Percentiles rank a stretch among this genome's conserved stretches.
Evolutionary conservation across 2,329 filamentous ascomycete species (phyloP).

Genomic region (Pseudocercospora fijiensis): DNA sequence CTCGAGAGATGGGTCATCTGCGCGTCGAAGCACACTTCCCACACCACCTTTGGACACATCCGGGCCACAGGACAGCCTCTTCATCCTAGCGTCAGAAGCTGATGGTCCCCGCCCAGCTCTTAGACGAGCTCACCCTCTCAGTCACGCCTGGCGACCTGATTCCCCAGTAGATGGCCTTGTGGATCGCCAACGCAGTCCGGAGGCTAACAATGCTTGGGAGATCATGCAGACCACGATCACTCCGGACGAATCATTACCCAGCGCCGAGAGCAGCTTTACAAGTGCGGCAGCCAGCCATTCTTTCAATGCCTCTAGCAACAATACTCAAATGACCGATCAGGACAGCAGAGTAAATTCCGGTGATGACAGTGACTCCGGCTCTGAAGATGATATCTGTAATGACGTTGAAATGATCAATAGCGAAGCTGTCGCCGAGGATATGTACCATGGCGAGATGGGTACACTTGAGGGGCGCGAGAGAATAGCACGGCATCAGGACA

Average conservation of each 20-base stretch:
- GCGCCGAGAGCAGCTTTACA: constrained; percentile 77
- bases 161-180: constrained; percentile 69
- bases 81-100: constrained; percentile 19
- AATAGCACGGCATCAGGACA: constrained; percentile 34
- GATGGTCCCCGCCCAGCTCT: constrained; percentile 6
- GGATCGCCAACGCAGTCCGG: constrained; percentile 79
- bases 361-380: constrained; percentile 48
- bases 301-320: constrained; percentile 38
- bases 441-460: constrained; percentile 32
- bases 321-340: constrained; percentile 38
- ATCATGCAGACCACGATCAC: constrained; percentile 76
- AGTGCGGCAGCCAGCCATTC: constrained; percentile 60
- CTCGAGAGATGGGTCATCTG: constrained; percentile 9
- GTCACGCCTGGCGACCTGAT: constrained; percentile 32
- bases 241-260: constrained; percentile 77
- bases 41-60: constrained; percentile 26
- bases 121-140: constrained; percentile 32
- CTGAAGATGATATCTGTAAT: constrained; percentile 48
- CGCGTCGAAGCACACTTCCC: constrained; percentile 21
- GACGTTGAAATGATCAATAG: constrained; percentile 32
- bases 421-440: constrained; percentile 32
- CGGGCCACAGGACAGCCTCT: constrained; percentile 25
- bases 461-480: constrained; percentile 31
- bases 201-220: constrained; percentile 70
- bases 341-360: constrained; percentile 33